Evolutionary conservation across 305 asterid species (phyloP).

Genomic region (Andrographis paniculata): DNA sequence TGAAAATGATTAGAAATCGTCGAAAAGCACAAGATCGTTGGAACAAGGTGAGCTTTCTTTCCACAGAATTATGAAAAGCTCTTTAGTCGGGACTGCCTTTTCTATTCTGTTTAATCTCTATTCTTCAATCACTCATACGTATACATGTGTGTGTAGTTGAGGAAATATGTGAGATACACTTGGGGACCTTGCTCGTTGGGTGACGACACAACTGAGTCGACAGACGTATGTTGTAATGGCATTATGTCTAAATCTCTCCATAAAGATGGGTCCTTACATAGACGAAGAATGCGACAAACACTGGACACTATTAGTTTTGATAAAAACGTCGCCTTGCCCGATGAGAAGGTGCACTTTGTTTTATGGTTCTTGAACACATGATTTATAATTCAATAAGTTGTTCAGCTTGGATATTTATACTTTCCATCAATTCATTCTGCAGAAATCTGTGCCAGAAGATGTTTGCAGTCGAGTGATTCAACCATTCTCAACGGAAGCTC

Average conservation of each 20-base stretch:
- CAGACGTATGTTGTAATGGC: conserved; percentile 46
- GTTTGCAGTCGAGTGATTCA: conserved; percentile 29
- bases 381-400: conserved; percentile 14
- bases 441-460: conserved; percentile 42
- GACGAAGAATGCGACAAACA: conserved; percentile 29
- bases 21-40: conserved; percentile 81
- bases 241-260: conserved; percentile 37
- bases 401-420: conserved; percentile 14
- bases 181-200: conserved; percentile 61
- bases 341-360: conserved; percentile 38
- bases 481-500: conserved; percentile 25
- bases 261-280: conserved; percentile 36
- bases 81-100: not conserved
- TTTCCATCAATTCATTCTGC: conserved; percentile 26
- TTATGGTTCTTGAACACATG: conserved; percentile 15
- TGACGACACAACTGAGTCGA: conserved; percentile 34
- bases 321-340: conserved; percentile 35
- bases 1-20: conserved; percentile 65
- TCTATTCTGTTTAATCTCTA: not conserved
- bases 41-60: conserved; percentile 62
- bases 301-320: conserved; percentile 41
- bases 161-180: conserved; percentile 82
- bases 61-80: conserved; percentile 1
- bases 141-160: conserved; percentile 41
- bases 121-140: conserved; percentile 20